A percentile compares a stretch with the other conserved stretches of the same genome.
phyloP scores from a whole-genome alignment of 208 protist genomes.

The Acanthamoeba healyi region DNA sequence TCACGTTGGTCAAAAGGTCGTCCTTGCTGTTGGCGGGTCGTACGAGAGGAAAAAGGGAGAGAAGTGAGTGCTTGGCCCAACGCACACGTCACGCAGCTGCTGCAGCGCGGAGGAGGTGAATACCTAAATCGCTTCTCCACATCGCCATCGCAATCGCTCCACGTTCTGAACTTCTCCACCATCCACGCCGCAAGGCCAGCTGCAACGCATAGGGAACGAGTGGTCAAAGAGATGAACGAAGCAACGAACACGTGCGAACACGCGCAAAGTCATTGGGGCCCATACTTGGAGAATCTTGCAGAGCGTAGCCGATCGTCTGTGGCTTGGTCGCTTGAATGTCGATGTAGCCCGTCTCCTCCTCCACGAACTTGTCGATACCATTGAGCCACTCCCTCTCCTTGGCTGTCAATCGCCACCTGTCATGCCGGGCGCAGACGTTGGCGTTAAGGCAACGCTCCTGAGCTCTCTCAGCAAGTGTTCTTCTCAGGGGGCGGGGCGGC shows the following conservation, averaged over 20 bases:
- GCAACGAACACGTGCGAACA: not conserved
- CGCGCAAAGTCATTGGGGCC: not conserved
- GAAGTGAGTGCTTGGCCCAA: not conserved
- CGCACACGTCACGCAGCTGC: no score
- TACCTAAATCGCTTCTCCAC: constrained; percentile 27
- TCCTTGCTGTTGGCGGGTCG: constrained; percentile 63
- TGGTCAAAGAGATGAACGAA: no score
- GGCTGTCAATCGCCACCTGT: constrained; percentile 37
- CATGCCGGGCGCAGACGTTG: not conserved
- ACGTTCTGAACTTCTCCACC: constrained; percentile 44
- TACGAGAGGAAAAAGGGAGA: not conserved
- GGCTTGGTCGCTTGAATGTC: constrained; percentile 61
- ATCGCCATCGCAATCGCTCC: constrained; percentile 57
- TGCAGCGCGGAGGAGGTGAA: not conserved
- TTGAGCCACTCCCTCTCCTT: constrained; percentile 41
- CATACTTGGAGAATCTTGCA: constrained; percentile 14
- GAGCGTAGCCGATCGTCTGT: constrained; percentile 51
- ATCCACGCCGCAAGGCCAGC: constrained; percentile 51
- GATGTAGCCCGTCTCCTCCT: constrained; percentile 37
- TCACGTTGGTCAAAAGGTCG: constrained; percentile 55
- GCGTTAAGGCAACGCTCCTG: no score
- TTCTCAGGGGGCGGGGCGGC: no score
- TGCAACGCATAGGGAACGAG: not conserved
- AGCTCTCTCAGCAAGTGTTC: no score
- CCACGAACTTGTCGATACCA: constrained; percentile 1